Conservation (phyloP, 768 basidiomycete species). For the Rhodotorula toruloides region DNA sequence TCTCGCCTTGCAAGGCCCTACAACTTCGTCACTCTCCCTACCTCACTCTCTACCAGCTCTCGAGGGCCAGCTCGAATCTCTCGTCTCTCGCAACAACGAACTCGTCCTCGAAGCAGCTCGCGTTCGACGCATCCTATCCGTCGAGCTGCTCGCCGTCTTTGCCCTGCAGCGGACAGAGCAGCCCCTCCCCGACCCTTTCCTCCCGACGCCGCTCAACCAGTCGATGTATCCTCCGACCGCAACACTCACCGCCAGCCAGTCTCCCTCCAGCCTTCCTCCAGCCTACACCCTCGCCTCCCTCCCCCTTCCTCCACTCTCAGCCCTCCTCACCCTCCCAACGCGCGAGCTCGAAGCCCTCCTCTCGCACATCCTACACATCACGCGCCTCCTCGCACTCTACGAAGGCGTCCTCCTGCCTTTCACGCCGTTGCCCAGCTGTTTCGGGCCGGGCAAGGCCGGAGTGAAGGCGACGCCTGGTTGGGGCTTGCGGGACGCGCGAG, state of each 20-base stretch:
- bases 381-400: slow-evolving; percentile 27
- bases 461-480: slow-evolving; percentile 3
- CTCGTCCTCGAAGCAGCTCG: background rate
- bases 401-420: slow-evolving; percentile 15
- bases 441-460: slow-evolving; percentile 17
- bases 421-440: slow-evolving; percentile 6
- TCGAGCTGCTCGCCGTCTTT: slow-evolving; percentile 21
- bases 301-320: slow-evolving; percentile 11
- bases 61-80: background rate
- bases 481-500: background rate
- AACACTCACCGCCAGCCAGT: background rate
- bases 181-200: slow-evolving; percentile 14
- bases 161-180: slow-evolving; percentile 12
- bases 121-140: slow-evolving; percentile 11
- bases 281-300: slow-evolving; percentile 14
- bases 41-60: background rate
- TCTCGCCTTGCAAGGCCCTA: background rate
- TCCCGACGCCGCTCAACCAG: background rate
- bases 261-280: background rate
- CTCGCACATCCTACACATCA: slow-evolving; percentile 13
- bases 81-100: background rate
- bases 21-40: background rate
- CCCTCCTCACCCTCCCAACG: background rate
- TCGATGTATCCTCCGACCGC: background rate
- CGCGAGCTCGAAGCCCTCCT: slow-evolving; percentile 22